A percentile compares a stretch with the other conserved stretches of the same genome.
These are phyloP conservation scores for Paracoccidioides lutzii DNA, from an alignment of 2,329 filamentous ascomycete genomes.

Conservation along the genomic window DNA sequence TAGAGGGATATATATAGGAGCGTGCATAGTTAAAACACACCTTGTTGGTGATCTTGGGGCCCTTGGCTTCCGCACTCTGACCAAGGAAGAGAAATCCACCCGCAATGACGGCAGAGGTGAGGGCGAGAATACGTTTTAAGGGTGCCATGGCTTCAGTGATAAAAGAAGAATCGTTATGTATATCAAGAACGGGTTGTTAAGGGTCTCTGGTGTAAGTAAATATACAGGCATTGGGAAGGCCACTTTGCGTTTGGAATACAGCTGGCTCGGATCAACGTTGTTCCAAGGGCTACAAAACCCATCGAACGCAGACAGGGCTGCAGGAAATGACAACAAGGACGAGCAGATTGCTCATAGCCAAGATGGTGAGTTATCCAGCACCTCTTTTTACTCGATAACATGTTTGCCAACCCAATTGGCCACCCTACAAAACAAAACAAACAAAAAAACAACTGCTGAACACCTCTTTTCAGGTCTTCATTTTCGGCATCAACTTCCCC, in stretches of 20 bases:
- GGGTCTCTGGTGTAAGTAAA: neutral
- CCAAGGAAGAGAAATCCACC: conserved; percentile 63
- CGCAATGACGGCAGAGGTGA: conserved; percentile 63
- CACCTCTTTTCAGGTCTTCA: conserved; percentile 52
- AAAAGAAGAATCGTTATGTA: neutral
- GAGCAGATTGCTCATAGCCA: conserved; percentile 8
- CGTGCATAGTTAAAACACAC: conserved; percentile 26
- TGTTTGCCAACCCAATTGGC: neutral
- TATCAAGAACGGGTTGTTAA: neutral
- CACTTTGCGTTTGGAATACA: conserved; percentile 22
- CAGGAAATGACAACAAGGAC: neutral
- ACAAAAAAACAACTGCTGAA: neutral
- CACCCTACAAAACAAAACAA: too few relatives aligned
- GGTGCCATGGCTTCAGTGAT: conserved; percentile 49
- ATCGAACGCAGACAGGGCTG: neutral
- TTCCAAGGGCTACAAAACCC: neutral
- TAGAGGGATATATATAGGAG: neutral
- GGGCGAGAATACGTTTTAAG: conserved; percentile 56
- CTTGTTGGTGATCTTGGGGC: conserved; percentile 92
- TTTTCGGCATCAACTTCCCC: conserved; percentile 74
- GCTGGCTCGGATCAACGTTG: neutral
- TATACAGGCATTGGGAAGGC: conserved; percentile 11
- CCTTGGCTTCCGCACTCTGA: conserved; percentile 65
- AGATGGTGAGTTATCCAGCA: conserved; percentile 18
- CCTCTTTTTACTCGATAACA: neutral